A percentile compares a stretch with the other conserved stretches of the same genome.
These are phyloP conservation scores for Hypoxylon sp. DNA, from an alignment of 2,329 filamentous ascomycete species.

Conservation along the genomic window DNA sequence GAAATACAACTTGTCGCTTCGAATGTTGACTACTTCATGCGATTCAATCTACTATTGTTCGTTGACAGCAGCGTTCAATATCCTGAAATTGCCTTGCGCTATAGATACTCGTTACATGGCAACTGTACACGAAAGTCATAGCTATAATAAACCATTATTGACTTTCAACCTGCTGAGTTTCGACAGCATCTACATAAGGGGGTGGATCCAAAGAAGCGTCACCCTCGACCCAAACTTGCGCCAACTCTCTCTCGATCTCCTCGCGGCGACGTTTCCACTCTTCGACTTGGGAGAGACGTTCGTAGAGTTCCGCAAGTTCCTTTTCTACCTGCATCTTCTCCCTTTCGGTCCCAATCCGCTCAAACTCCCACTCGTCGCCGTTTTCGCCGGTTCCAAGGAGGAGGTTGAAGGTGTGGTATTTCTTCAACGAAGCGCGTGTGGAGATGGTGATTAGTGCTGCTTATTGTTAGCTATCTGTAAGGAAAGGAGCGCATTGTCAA, in stretches of 20 bases:
- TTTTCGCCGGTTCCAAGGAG: constrained; percentile 84
- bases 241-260: constrained; percentile 88
- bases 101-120: constrained; percentile 24
- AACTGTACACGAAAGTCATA: constrained; percentile 15
- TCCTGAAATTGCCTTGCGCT: constrained; percentile 20
- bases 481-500: not conserved
- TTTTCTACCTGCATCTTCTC: constrained; percentile 96
- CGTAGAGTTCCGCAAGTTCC: constrained; percentile 87
- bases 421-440: constrained; percentile 92
- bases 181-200: constrained; percentile 56
- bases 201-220: constrained; percentile 64
- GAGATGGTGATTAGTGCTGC: constrained; percentile 93
- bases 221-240: constrained; percentile 71
- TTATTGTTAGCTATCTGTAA: constrained; percentile 35
- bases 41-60: not conserved
- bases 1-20: not conserved
- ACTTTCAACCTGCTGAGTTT: constrained; percentile 32
- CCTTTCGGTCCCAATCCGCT: constrained; percentile 91
- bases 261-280: constrained; percentile 83
- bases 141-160: constrained; percentile 8
- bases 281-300: constrained; percentile 84
- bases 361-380: constrained; percentile 91
- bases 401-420: constrained; percentile 94
- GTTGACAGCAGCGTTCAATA: constrained; percentile 9
- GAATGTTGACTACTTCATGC: not conserved